A percentile compares a stretch with the other conserved stretches of the same genome.
Conservation (phyloP, 768 basidiomycete species). For the Pilatotrama ljubarskyi region DNA sequence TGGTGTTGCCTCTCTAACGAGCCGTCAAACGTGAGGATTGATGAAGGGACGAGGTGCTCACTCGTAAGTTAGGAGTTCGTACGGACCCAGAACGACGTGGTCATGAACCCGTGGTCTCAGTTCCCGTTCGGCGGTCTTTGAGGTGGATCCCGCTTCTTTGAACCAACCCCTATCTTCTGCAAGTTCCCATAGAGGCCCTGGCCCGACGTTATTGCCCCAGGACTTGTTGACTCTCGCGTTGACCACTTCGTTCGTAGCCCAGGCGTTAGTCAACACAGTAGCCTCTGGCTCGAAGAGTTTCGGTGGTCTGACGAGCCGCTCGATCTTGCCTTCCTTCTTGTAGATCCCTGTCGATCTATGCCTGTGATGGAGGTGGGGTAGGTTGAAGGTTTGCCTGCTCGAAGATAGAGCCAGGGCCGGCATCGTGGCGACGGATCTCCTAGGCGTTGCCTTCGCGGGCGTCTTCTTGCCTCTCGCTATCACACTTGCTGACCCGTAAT, state of each 20-base stretch:
- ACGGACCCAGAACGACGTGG: slow-evolving; percentile 32
- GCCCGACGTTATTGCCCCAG: slow-evolving; percentile 73
- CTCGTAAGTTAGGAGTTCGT: slow-evolving; percentile 15
- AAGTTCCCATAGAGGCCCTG: slow-evolving; percentile 79
- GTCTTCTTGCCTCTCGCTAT: slow-evolving; percentile 15
- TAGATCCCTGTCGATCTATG: slow-evolving; percentile 69
- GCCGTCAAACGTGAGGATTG: too few relatives aligned
- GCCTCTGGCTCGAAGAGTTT: slow-evolving; percentile 46
- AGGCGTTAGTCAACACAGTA: slow-evolving; percentile 53
- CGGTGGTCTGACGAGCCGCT: slow-evolving; percentile 57
- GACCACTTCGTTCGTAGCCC: slow-evolving; percentile 48
- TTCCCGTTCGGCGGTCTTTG: slow-evolving; percentile 42
- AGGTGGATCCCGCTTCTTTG: slow-evolving; percentile 52
- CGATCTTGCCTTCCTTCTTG: slow-evolving; percentile 48
- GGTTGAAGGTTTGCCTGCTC: slow-evolving; percentile 26
- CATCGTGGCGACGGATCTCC: slow-evolving; percentile 17
- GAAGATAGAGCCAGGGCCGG: slow-evolving; percentile 29
- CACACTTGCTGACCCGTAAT: slow-evolving; percentile 4
- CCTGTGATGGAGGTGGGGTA: slow-evolving; percentile 67
- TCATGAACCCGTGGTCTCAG: slow-evolving; percentile 62
- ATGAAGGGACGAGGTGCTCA: slow-evolving; percentile 1
- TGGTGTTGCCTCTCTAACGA: slow-evolving; percentile 49
- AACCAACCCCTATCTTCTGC: slow-evolving; percentile 78
- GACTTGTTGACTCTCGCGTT: slow-evolving; percentile 63
- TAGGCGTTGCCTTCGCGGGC: slow-evolving; percentile 22